Conservation (phyloP, 345 rosid species). For the Citrus glauca region DNA sequence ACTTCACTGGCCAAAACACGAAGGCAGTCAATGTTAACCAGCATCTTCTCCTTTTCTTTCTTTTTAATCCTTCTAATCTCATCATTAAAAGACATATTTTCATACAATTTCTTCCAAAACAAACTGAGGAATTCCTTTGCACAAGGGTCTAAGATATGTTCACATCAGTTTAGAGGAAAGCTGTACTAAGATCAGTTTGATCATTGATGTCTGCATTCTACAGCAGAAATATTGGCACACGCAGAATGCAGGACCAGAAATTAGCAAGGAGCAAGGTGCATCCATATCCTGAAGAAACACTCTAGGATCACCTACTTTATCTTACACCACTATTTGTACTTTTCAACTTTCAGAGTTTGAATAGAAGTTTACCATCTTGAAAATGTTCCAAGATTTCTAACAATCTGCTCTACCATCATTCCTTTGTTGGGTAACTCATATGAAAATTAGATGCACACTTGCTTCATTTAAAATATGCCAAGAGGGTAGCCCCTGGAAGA, state of each 20-base stretch:
- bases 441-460: background rate
- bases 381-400: background rate
- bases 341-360: conserved; percentile 5
- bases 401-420: background rate
- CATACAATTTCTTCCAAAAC: background rate
- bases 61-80: background rate
- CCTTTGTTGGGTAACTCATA: background rate
- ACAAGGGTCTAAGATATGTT: background rate
- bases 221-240: background rate
- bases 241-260: background rate
- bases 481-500: background rate
- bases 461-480: background rate
- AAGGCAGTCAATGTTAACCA: background rate
- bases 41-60: background rate
- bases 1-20: background rate
- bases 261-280: background rate
- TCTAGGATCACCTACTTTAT: background rate
- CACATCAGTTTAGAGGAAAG: background rate
- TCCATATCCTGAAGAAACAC: background rate
- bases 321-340: background rate
- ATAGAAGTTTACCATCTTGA: background rate
- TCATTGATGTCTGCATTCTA: background rate
- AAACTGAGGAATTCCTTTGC: background rate
- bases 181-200: background rate
- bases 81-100: background rate